These are phyloP conservation scores for Trichosporon asahii DNA, from an alignment of 1,284 basidiomycete species.

Conservation along the genomic window DNA sequence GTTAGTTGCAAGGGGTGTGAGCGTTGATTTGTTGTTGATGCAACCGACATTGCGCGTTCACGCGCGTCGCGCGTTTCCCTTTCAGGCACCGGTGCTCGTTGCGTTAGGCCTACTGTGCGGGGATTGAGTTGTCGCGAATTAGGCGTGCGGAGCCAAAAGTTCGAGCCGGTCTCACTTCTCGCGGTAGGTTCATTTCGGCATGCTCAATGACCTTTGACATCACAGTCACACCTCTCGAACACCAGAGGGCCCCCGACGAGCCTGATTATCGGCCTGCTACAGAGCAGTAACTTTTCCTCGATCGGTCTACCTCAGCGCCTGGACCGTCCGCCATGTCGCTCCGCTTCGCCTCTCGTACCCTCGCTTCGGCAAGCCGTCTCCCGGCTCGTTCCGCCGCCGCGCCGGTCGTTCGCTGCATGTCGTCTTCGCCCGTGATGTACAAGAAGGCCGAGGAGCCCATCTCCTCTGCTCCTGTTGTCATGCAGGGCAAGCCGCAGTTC, in stretches of 20 bases:
- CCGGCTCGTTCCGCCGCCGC: not conserved
- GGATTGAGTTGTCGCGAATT: not conserved
- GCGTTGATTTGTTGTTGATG: not conserved
- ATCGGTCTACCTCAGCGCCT: not conserved
- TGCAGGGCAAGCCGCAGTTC: conserved; percentile 33
- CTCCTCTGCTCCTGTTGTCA: not conserved
- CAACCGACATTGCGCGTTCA: not conserved
- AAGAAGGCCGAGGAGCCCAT: conserved; percentile 14
- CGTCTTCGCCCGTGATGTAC: conserved; percentile 17
- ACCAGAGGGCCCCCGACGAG: not conserved
- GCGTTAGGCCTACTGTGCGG: not conserved
- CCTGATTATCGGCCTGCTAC: not conserved
- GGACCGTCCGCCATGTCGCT: conserved; percentile 17
- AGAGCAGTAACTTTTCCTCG: not conserved
- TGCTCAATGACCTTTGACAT: not conserved
- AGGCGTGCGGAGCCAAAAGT: conserved; percentile 2
- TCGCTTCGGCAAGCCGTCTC: not conserved
- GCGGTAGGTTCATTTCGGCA: not conserved
- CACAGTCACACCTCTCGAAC: not conserved
- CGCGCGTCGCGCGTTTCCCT: not conserved
- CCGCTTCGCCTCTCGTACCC: conserved; percentile 20
- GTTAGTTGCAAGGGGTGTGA: no score
- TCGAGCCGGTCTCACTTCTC: not conserved
- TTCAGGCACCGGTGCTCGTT: not conserved
- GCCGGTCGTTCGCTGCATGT: conserved; percentile 14